Percentiles rank a stretch among this genome's conserved stretches.
Evolutionary conservation across 345 rosid genomes (phyloP).

Genomic region (Aquilaria sinensis): DNA sequence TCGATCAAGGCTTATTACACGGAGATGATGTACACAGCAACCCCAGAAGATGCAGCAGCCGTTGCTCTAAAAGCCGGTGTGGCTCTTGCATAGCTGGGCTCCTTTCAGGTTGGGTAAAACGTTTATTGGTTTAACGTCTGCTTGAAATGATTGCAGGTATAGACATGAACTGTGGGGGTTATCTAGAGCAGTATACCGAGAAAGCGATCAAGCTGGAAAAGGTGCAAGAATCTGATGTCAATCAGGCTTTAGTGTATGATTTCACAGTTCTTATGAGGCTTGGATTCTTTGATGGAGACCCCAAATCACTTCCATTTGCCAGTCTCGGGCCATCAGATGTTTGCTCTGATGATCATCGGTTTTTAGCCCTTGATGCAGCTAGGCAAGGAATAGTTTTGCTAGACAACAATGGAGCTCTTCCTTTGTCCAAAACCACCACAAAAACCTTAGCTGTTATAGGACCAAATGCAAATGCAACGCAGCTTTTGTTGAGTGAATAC

Average conservation of each 20-base stretch:
- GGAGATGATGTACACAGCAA: slow-evolving; percentile 25
- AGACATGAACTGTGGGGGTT: slow-evolving; percentile 45
- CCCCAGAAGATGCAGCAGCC: slow-evolving; percentile 56
- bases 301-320: slow-evolving; percentile 27
- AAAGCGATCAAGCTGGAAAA: slow-evolving; percentile 29
- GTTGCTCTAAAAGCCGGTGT: slow-evolving; percentile 42
- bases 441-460: slow-evolving; percentile 32
- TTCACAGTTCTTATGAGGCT: slow-evolving; percentile 41
- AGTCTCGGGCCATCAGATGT: slow-evolving; percentile 44
- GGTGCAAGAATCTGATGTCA: slow-evolving; percentile 34
- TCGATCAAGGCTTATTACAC: slow-evolving; percentile 38
- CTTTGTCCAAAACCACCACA: slow-evolving; percentile 23
- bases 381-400: slow-evolving; percentile 45
- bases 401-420: slow-evolving; percentile 36
- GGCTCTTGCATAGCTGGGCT: background rate
- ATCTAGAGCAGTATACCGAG: slow-evolving; percentile 30
- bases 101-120: too few species aligned
- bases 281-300: slow-evolving; percentile 52
- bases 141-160: slow-evolving; percentile 22
- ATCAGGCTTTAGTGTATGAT: slow-evolving; percentile 35
- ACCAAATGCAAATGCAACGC: slow-evolving; percentile 42
- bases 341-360: slow-evolving; percentile 30
- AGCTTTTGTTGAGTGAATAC: slow-evolving; percentile 41
- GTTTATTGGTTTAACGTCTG: too few species aligned
- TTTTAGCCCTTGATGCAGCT: slow-evolving; percentile 40